These are phyloP conservation scores for Scleroderma bovista DNA, from an alignment of 768 basidiomycete species.

Conservation along the genomic window DNA sequence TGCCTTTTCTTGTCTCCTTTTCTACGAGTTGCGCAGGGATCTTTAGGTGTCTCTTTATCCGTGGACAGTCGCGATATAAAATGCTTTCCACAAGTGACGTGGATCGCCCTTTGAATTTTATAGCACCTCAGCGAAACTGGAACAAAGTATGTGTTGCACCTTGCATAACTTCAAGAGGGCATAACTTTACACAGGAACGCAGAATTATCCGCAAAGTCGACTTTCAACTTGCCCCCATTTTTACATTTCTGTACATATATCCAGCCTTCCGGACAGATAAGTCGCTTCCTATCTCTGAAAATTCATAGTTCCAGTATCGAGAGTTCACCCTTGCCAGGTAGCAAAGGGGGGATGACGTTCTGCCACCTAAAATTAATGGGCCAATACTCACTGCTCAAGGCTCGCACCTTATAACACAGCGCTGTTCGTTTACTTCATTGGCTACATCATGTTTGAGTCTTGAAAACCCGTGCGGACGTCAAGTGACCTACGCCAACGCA, in stretches of 20 bases:
- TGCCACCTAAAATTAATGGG: constrained; percentile 42
- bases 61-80: too few relatives aligned
- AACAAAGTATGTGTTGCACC: constrained; percentile 1
- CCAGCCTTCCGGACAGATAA: constrained; percentile 38
- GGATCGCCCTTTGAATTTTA: too few relatives aligned
- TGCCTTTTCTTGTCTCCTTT: too few relatives aligned
- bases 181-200: constrained; percentile 13
- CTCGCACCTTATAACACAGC: constrained; percentile 57
- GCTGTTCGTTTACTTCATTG: constrained; percentile 54
- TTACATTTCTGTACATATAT: constrained; percentile 36
- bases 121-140: constrained; percentile 7
- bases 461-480: constrained; percentile 58
- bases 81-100: too few relatives aligned
- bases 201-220: constrained; percentile 32
- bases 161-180: neutral
- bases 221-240: constrained; percentile 32
- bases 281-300: neutral
- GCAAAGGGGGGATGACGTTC: neutral
- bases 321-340: constrained; percentile 20
- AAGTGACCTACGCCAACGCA: constrained; percentile 3
- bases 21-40: too few relatives aligned
- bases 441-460: constrained; percentile 58
- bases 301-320: constrained; percentile 30
- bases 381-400: constrained; percentile 22
- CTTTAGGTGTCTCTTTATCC: too few relatives aligned